Evolutionary conservation across 495 filamentous ascomycete genomes (phyloP).

Genomic region (Penicillium waksmanii): DNA sequence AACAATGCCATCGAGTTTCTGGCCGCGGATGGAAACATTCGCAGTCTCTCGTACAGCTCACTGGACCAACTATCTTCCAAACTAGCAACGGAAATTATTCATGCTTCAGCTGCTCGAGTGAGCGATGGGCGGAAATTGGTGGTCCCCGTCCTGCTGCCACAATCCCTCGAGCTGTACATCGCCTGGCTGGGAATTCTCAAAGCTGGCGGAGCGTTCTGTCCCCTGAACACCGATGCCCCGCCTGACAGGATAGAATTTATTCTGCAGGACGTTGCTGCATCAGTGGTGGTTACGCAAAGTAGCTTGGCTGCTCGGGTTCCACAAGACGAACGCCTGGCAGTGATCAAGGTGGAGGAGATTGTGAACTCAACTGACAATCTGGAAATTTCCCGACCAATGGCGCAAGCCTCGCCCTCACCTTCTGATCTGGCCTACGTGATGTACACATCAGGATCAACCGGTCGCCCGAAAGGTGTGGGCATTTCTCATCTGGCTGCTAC

Average conservation of each 20-base stretch:
- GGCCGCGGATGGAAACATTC: constrained; percentile 43
- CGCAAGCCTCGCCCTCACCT: constrained; percentile 8
- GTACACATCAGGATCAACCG: constrained; percentile 90
- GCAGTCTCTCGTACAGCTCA: constrained; percentile 56
- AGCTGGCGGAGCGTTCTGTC: constrained; percentile 79
- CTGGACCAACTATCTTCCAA: constrained; percentile 59
- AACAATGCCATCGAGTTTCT: constrained; percentile 64
- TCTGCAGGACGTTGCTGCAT: constrained; percentile 64
- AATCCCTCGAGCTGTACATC: constrained; percentile 72
- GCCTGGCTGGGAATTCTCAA: constrained; percentile 73
- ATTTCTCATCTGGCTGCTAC: constrained; percentile 77
- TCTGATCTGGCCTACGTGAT: constrained; percentile 79
- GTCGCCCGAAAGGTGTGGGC: constrained; percentile 83
- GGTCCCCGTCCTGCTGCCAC: constrained; percentile 74
- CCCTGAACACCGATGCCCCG: constrained; percentile 72
- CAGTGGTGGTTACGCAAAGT: constrained; percentile 54
- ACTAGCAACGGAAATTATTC: constrained; percentile 54
- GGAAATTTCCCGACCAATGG: constrained; percentile 12
- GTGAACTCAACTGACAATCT: constrained; percentile 11
- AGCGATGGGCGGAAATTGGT: constrained; percentile 33
- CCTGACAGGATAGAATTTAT: constrained; percentile 75
- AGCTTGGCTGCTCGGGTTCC: constrained; percentile 27
- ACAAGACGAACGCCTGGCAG: constrained; percentile 16
- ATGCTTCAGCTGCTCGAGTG: constrained; percentile 22
- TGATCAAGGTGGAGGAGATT: constrained; percentile 37